Evolutionary conservation across 805 yeast species (phyloP), one percentile per base, ranked within the genome.

Genomic region (Ogataea paraovalis): DNA sequence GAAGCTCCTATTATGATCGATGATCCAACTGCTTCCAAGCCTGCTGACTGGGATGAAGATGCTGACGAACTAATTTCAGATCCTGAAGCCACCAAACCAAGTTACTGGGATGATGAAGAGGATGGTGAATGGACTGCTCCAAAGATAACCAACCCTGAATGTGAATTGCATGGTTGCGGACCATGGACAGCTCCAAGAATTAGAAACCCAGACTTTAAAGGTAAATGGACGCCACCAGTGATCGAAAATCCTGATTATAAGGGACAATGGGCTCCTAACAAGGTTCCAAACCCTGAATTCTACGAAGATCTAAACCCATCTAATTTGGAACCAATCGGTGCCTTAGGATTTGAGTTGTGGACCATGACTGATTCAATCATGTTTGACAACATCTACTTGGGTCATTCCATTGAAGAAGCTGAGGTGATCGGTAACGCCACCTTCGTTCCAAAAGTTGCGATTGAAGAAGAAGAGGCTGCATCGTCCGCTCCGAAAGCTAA

Each of bases 281-380:
- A 56, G 54, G 77, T 86, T 51, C 65, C 79, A 16, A 91, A 90
- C 61, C 96, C 96, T 5, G 73, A 79, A 32, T 87, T 75, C 65
- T 78, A 65, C 54, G 82, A 78, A 56, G 88, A 83, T 58, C 43
- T 45, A 0, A 68, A 57, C 4, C 90, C 94, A 4, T 71, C 84
- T 10, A 71, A 81, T 53, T 65, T 84, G 48, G 83, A 79, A 55
- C 79, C 82, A 30, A 79, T 88, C 53, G 91, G 90, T 21, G 96
- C 86, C 10, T 57, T 89, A 40, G 96, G 96, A 8, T 87, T 91
- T 60, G 97, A 90, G 66, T 71, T 90, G 53, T 90, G 96, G 96
- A 79, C 92, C 41, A 85, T 90, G 83, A 83, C 87, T 53, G 73
- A 74, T 39, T 79, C 86, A 43, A 78, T 89, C 43, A 56, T 87